Evolutionary conservation across 352 stramenopile species (phyloP).

Genomic region (Phytophthora pinifolia): DNA sequence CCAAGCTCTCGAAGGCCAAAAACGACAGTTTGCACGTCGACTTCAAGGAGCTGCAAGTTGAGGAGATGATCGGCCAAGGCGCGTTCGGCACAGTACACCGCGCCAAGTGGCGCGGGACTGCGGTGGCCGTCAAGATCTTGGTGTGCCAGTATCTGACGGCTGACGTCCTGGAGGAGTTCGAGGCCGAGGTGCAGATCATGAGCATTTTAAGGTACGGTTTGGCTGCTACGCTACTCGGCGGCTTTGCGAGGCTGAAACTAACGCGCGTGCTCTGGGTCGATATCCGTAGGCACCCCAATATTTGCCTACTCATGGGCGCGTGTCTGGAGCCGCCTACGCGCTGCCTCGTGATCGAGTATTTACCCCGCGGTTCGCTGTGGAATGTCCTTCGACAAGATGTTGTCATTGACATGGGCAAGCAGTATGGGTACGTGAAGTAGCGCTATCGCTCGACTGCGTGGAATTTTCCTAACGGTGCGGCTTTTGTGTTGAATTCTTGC

Average conservation of each 20-base stretch:
- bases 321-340: constrained; percentile 77
- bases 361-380: constrained; percentile 81
- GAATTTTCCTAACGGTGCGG: too few species aligned
- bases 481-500: constrained; percentile 6
- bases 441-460: too few species aligned
- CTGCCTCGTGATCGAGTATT: constrained; percentile 87
- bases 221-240: neutral
- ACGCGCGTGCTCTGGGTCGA: too few species aligned
- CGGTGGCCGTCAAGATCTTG: constrained; percentile 85
- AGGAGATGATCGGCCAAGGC: constrained; percentile 84
- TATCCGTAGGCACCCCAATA: constrained; percentile 76
- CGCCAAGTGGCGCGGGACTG: constrained; percentile 69
- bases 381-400: constrained; percentile 84
- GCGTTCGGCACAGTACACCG: constrained; percentile 84
- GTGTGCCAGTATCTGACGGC: constrained; percentile 80
- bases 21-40: constrained; percentile 83
- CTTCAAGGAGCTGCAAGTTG: constrained; percentile 75
- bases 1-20: constrained; percentile 47
- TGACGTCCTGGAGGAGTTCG: constrained; percentile 88
- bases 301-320: constrained; percentile 83
- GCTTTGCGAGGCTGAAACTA: neutral
- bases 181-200: constrained; percentile 90
- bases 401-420: constrained; percentile 67
- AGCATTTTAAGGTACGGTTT: constrained; percentile 75
- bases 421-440: constrained; percentile 47